These are phyloP conservation scores for Mycosphaerella sp. DNA, from an alignment of 2,329 filamentous ascomycete genomes.

Conservation along the genomic window DNA sequence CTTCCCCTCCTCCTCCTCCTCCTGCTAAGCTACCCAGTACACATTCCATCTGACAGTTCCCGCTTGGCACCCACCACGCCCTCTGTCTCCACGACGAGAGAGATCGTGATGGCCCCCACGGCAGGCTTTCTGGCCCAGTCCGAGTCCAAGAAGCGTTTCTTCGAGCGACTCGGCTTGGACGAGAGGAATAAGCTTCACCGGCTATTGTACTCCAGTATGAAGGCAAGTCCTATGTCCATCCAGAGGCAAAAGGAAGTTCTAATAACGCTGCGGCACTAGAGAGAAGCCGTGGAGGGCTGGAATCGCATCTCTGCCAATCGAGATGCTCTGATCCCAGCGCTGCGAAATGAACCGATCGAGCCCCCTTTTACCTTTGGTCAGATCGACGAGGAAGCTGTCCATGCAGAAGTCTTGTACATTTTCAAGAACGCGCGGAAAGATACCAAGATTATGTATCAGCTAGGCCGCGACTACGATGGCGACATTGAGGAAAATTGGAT, in stretches of 20 bases:
- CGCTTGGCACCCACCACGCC: neutral
- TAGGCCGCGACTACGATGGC: constrained; percentile 35
- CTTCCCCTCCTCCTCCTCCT: too few relatives aligned
- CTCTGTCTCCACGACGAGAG: neutral
- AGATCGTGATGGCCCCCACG: constrained; percentile 14
- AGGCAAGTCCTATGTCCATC: constrained; percentile 31
- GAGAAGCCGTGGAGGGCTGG: constrained; percentile 37
- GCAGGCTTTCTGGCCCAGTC: constrained; percentile 35
- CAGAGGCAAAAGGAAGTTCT: neutral
- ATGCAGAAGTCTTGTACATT: constrained; percentile 38
- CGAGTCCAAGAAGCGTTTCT: constrained; percentile 39
- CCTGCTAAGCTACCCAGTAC: too few relatives aligned
- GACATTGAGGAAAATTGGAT: constrained; percentile 43
- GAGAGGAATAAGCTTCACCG: constrained; percentile 33
- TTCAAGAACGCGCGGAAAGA: constrained; percentile 33
- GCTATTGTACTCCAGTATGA: constrained; percentile 38
- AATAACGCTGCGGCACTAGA: constrained; percentile 26
- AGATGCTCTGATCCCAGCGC: constrained; percentile 16
- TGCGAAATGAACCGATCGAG: constrained; percentile 14
- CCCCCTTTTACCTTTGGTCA: constrained; percentile 36
- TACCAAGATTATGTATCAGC: constrained; percentile 38
- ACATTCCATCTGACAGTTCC: neutral
- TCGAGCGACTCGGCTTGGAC: constrained; percentile 37
- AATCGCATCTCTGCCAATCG: constrained; percentile 36
- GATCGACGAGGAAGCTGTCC: constrained; percentile 42